Conservation (phyloP, 176 grass and related monocot species). For the Thinopyrum elongatum region DNA sequence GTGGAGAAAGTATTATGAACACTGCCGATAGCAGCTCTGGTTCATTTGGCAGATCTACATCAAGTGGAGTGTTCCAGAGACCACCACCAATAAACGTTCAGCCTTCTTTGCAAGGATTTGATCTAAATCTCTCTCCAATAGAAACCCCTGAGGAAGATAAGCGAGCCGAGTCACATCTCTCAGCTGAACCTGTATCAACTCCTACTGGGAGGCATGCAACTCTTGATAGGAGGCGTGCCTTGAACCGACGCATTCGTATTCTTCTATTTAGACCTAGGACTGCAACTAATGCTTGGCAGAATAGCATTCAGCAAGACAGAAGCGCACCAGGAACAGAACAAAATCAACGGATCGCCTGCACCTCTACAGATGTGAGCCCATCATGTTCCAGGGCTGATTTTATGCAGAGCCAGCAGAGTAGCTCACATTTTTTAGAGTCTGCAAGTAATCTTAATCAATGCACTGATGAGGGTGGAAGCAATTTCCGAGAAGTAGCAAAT, state of each 20-base stretch:
- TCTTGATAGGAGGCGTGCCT: slow-evolving; percentile 56
- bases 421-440: slow-evolving; percentile 28
- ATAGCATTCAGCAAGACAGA: neutral
- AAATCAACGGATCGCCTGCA: slow-evolving; percentile 1
- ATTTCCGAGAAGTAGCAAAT: slow-evolving; percentile 42
- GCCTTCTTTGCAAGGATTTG: slow-evolving; percentile 44
- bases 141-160: slow-evolving; percentile 48
- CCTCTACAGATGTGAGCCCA: neutral
- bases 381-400: slow-evolving; percentile 6
- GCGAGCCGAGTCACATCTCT: slow-evolving; percentile 30
- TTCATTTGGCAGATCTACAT: slow-evolving; percentile 7
- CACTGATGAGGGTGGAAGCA: slow-evolving; percentile 29
- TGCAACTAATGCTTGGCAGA: slow-evolving; percentile 5
- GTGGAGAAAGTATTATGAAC: slow-evolving; percentile 10
- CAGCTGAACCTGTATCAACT: slow-evolving; percentile 43
- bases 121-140: slow-evolving; percentile 72
- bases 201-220: slow-evolving; percentile 58
- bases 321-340: neutral
- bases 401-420: slow-evolving; percentile 23
- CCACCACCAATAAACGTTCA: slow-evolving; percentile 26
- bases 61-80: slow-evolving; percentile 31
- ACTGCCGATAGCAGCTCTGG: neutral
- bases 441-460: slow-evolving; percentile 26
- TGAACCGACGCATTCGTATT: slow-evolving; percentile 60
- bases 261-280: slow-evolving; percentile 51